Percentiles rank a stretch among this genome's conserved stretches.
These are phyloP conservation scores for Lichtheimia corymbifera DNA, from an alignment of 371 early-diverging fungal genomes.

Conservation along the genomic window DNA sequence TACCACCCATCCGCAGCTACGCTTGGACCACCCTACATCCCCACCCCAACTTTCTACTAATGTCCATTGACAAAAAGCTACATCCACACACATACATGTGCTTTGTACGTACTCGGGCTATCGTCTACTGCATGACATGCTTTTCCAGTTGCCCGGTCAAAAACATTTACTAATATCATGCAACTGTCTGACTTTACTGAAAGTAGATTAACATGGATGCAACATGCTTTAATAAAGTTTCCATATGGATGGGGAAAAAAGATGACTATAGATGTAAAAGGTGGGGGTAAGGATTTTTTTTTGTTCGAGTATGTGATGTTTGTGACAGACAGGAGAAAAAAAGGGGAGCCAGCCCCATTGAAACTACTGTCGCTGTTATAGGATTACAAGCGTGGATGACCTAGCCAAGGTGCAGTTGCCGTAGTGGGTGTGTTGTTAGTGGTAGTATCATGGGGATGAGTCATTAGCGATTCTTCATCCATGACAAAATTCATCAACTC, in stretches of 20 bases:
- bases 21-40: too few species aligned
- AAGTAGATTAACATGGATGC: background rate
- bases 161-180: too few species aligned
- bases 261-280: background rate
- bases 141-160: background rate
- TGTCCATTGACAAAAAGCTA: background rate
- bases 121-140: background rate
- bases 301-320: background rate
- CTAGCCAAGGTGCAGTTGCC: conserved; percentile 6
- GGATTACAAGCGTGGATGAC: conserved; percentile 11
- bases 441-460: background rate
- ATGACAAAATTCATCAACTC: conserved; percentile 12
- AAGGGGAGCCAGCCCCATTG: background rate
- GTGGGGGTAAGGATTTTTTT: background rate
- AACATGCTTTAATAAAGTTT: background rate
- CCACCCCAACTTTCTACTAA: too few species aligned
- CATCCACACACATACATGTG: background rate
- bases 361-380: background rate
- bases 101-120: background rate
- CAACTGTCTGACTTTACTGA: too few species aligned
- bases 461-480: conserved; percentile 11
- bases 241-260: background rate
- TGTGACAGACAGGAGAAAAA: background rate
- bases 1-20: too few species aligned
- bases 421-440: too few species aligned